Evolutionary conservation across 2,329 filamentous ascomycete genomes (phyloP), one percentile per base, ranked within the genome.

Genomic region (Nemania sp.): DNA sequence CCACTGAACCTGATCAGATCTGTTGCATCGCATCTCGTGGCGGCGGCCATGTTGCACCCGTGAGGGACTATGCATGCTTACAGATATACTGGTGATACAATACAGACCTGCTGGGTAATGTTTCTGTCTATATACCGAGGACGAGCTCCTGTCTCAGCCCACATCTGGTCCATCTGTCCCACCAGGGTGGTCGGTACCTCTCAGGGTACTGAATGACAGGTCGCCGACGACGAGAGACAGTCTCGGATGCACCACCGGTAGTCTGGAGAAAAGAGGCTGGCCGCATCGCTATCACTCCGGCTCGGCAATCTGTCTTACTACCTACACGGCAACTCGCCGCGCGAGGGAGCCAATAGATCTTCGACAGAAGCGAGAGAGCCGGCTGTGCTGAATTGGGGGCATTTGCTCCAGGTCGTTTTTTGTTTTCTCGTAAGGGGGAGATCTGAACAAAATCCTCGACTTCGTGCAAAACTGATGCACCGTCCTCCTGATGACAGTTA

Each of bases 281-380:
- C 56, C 35, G 46, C 47, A 39, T 46, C 50, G 12, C 29, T 56
- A n/a, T 63, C 55, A 51, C 47, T 42, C 52, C 35, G 50, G 49
- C 46, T 47, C 54, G 54, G 62, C 43, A 52, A 57, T 65, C 35
- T 66, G 59, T 62, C 53, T 65, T 56, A 55, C 37, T 34, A 11
- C 49, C 37, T 34, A 11, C 49, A 50, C 60, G 63, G 65, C 49
- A 59, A 21, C 47, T 50, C 62, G 63, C 59, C 50, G 54, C 39
- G 43, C 45, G 18, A 42, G 40, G 46, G 46, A 59, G 46, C 65
- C 64, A 63, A 66, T 63, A 18, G 48, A 57, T 61, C 50, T 57
- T 39, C 35, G 43, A 52, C 29, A 50, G 53, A 64, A 65, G 60
- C 60, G 60, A 63, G 49, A 46, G 39, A 21, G 21, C 48, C 57